Evolutionary conservation across 306 rosid genomes (phyloP), one percentile per base, ranked within the genome.

Genomic region (Cicer arietinum): DNA sequence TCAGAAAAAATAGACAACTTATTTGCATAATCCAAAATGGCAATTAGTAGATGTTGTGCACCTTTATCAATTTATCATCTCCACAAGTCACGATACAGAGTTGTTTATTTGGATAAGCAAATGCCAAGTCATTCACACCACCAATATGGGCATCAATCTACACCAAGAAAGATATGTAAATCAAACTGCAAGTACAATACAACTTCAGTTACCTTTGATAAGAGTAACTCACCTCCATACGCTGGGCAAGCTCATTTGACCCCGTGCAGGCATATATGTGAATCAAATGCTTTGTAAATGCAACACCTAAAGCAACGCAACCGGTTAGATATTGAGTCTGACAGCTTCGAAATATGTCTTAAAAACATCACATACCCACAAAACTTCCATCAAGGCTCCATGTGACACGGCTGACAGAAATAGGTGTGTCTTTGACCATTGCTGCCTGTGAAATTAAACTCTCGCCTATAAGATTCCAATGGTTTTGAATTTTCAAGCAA

Each of bases 371-470:
- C 97, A 51, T 85, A 93, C 98, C 98, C 76, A 90, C 89, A 85
- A 82, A 89, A 71, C 69, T 82, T 82, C 97, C 98, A 81, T 93
- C 95, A 18, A 88, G 93, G 85, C 93, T 93, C 98, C 98, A 93
- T 6, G 88, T 78, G 77, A 89, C 95, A 70, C 95, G 87, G 75
- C 92, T 90, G 50, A 89, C 93, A 81, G 97, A 89, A 75, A 90
- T 79, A 67, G 83, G 79, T 47, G 77, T 45, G 46, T 86, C 95
- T 85, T 88, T 88, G 69, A 71, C 85, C 35, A 79, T 56, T 52
- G 87, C 83, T 52, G 91, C 84, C 98, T 93, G 90, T 44, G 83
- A 71, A 82, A 67, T 67, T 67, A 45, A 74, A 67, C 54, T 85
- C 58, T 74, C 42, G 51, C 42, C 30, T 67, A 54, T 86, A 64